A percentile compares a stretch with the other conserved stretches of the same genome.
Conservation (phyloP, 352 stramenopile species). For the Globisporangium iwayamae region DNA sequence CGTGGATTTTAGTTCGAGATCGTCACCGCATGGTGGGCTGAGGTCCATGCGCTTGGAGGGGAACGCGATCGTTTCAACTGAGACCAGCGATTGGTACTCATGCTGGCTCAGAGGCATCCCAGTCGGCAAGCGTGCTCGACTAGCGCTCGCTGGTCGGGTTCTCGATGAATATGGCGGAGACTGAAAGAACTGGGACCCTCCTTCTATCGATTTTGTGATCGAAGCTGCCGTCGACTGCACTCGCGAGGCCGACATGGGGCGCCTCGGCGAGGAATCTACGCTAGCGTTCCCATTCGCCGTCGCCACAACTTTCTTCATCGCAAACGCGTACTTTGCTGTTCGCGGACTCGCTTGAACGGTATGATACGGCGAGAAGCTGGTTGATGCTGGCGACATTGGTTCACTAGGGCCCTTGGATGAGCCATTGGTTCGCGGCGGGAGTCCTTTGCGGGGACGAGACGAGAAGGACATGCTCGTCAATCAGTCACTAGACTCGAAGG, state of each 20-base stretch:
- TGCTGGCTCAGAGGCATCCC: neutral
- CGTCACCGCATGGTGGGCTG: neutral
- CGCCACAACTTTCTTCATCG: conserved; percentile 3
- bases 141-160: conserved; percentile 16
- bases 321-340: conserved; percentile 18
- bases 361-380: neutral
- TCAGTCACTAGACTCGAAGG: neutral
- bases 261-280: conserved; percentile 19
- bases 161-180: neutral
- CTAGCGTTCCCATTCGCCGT: neutral
- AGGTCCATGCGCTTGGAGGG: neutral
- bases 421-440: conserved; percentile 9
- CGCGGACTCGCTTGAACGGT: conserved; percentile 24
- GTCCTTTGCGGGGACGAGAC: neutral
- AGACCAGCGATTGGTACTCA: neutral
- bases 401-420: neutral
- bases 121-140: neutral
- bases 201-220: neutral
- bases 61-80: conserved; percentile 10
- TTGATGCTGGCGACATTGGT: neutral
- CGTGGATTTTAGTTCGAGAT: neutral
- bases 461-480: conserved; percentile 5
- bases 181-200: neutral
- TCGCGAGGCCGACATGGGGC: conserved; percentile 36
- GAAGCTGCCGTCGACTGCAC: conserved; percentile 21